A percentile compares a stretch with the other conserved stretches of the same genome.
Evolutionary conservation across 345 rosid species (phyloP).

Genomic region (Acer saccharum): DNA sequence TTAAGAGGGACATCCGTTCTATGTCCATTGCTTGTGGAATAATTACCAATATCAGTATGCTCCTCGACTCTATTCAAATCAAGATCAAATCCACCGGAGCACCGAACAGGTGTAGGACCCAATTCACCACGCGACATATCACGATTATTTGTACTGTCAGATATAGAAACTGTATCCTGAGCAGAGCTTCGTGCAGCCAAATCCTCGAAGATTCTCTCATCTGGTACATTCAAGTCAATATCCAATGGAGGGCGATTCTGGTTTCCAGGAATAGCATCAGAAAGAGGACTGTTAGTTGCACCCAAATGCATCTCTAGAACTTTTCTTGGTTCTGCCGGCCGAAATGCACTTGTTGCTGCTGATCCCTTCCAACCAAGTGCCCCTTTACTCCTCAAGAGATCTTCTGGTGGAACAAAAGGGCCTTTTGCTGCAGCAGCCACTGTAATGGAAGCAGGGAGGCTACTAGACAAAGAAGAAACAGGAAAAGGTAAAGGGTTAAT

Average conservation of each 20-base stretch:
- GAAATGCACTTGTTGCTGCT: slow-evolving; percentile 97
- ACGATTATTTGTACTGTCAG: slow-evolving; percentile 27
- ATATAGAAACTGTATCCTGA: slow-evolving; percentile 34
- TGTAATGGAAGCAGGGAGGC: slow-evolving; percentile 68
- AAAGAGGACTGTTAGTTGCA: slow-evolving; percentile 25
- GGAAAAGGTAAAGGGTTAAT: slow-evolving; percentile 42
- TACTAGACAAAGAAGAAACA: slow-evolving; percentile 45
- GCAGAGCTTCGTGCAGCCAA: slow-evolving; percentile 45
- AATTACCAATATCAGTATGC: slow-evolving; percentile 46
- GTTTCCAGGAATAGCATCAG: slow-evolving; percentile 47
- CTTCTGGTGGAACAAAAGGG: slow-evolving; percentile 78
- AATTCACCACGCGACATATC: slow-evolving; percentile 33
- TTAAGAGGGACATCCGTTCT: slow-evolving; percentile 42
- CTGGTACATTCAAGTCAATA: slow-evolving; percentile 83
- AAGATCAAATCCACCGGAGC: slow-evolving; percentile 75
- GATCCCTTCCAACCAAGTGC: slow-evolving; percentile 96
- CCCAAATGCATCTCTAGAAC: slow-evolving; percentile 41
- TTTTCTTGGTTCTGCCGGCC: slow-evolving; percentile 94
- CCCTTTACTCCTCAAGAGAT: slow-evolving; percentile 63
- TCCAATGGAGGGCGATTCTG: slow-evolving; percentile 59
- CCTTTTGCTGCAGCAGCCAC: slow-evolving; percentile 92
- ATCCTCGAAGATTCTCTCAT: slow-evolving; percentile 81
- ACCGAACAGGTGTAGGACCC: slow-evolving; percentile 37
- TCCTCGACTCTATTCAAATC: slow-evolving; percentile 83
- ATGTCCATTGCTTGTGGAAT: slow-evolving; percentile 34